These are phyloP conservation scores for Bipolaris cookei DNA, from an alignment of 2,329 filamentous ascomycete genomes.

Conservation along the genomic window DNA sequence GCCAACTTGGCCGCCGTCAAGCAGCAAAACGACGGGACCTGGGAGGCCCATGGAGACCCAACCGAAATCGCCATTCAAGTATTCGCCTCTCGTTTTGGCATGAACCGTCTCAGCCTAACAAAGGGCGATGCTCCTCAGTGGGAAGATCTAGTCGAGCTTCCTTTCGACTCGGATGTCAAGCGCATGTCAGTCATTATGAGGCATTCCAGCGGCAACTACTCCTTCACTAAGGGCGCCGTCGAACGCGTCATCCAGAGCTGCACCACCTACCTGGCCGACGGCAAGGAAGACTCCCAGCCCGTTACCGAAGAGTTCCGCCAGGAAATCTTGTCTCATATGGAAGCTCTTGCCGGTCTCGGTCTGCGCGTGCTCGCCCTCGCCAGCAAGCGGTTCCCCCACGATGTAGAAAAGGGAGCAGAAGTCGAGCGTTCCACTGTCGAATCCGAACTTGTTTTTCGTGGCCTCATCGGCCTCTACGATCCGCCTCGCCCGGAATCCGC, in stretches of 20 bases:
- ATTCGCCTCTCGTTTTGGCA: constrained; percentile 71
- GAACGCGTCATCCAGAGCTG: constrained; percentile 61
- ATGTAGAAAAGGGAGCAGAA: constrained; percentile 38
- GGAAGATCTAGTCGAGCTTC: constrained; percentile 66
- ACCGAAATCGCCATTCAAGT: constrained; percentile 79
- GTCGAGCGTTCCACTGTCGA: constrained; percentile 68
- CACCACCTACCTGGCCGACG: constrained; percentile 57
- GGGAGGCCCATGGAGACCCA: constrained; percentile 49
- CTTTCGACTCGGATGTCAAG: constrained; percentile 76
- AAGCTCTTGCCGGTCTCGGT: constrained; percentile 68
- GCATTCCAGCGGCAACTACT: constrained; percentile 39
- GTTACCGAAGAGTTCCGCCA: constrained; percentile 61
- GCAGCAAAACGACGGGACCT: constrained; percentile 50
- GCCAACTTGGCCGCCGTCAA: constrained; percentile 62
- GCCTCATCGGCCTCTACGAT: constrained; percentile 83
- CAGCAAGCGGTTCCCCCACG: constrained; percentile 53
- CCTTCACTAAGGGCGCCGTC: constrained; percentile 72
- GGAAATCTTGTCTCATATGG: constrained; percentile 70
- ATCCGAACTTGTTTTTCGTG: constrained; percentile 71
- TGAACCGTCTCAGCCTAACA: constrained; percentile 62
- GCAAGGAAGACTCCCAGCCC: constrained; percentile 41
- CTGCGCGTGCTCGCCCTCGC: constrained; percentile 73
- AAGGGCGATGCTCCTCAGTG: constrained; percentile 40
- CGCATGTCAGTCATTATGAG: constrained; percentile 76
- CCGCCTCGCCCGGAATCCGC: constrained; percentile 82